Evolutionary conservation across 78 protist genomes (phyloP).

Genomic region (Capsaspora owczarzaki): DNA sequence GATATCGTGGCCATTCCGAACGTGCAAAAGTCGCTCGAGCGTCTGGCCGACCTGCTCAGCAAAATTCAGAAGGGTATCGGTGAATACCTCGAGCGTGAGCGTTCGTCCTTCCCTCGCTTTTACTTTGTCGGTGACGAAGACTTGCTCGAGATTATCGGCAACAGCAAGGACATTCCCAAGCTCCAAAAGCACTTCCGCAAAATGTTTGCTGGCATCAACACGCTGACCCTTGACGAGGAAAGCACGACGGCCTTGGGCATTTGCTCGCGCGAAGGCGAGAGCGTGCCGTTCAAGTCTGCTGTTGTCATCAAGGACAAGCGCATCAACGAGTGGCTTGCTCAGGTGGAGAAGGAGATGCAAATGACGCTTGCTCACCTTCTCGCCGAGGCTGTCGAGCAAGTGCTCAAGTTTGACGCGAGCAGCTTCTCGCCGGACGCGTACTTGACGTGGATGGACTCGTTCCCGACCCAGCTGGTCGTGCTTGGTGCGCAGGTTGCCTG

Average conservation of each 20-base stretch:
- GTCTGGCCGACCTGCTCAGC: conserved; percentile 65
- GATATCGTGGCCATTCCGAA: conserved; percentile 68
- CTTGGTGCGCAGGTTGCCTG: conserved; percentile 59
- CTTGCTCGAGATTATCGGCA: conserved; percentile 95
- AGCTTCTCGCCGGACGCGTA: conserved; percentile 2
- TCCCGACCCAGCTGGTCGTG: conserved; percentile 71
- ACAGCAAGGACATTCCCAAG: conserved; percentile 42
- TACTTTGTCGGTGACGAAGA: conserved; percentile 99
- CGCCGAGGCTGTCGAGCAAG: conserved; percentile 20
- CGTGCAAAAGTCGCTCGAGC: conserved; percentile 56
- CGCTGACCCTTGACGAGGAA: conserved; percentile 45
- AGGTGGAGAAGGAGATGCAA: conserved; percentile 67
- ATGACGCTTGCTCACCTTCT: conserved; percentile 51
- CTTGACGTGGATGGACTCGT: conserved; percentile 57
- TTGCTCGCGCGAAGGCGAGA: conserved; percentile 76
- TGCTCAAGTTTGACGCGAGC: no score
- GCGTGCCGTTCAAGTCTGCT: conserved; percentile 58
- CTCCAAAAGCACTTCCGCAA: conserved; percentile 87
- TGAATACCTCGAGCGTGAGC: conserved; percentile 83
- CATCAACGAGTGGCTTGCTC: conserved; percentile 77
- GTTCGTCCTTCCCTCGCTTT: conserved; percentile 92
- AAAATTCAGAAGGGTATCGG: conserved; percentile 81
- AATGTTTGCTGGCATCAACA: conserved; percentile 92
- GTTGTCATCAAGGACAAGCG: conserved; percentile 22
- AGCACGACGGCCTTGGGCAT: conserved; percentile 46